phyloP scores from a whole-genome alignment of 2,329 filamentous ascomycete genomes.

The Cryphonectria carpinicola region DNA sequence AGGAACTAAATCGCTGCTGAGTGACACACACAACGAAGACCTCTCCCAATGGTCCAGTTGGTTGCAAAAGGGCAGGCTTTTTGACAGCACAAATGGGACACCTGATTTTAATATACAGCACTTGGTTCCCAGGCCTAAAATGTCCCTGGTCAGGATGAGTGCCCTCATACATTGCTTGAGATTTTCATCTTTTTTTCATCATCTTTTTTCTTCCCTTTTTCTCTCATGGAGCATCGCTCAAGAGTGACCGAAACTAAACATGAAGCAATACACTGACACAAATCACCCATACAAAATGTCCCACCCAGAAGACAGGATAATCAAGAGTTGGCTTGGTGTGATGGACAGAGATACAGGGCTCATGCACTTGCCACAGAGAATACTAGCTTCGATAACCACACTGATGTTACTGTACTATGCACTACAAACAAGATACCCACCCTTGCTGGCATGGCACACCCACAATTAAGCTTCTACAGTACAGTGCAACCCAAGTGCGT shows the following conservation, averaged over 20 bases:
- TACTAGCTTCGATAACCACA: background rate
- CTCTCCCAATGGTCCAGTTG: background rate
- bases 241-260: background rate
- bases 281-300: background rate
- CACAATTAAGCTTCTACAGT: conserved; percentile 17
- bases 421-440: conserved; percentile 16
- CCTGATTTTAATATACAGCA: background rate
- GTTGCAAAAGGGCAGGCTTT: background rate
- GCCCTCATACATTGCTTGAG: background rate
- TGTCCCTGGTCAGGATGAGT: background rate
- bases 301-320: background rate
- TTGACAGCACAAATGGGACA: background rate
- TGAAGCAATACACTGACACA: background rate
- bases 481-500: background rate
- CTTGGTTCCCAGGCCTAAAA: background rate
- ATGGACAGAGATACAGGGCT: background rate
- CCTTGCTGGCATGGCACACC: conserved; percentile 16
- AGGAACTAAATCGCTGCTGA: background rate
- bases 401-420: conserved; percentile 8
- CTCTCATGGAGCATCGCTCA: no score
- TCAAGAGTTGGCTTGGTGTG: background rate
- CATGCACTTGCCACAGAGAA: background rate
- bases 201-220: no score
- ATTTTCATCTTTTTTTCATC: no score
- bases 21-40: background rate